These are phyloP conservation scores for Colletotrichum sp. DNA, from an alignment of 2,329 filamentous ascomycete species.

Conservation along the genomic window DNA sequence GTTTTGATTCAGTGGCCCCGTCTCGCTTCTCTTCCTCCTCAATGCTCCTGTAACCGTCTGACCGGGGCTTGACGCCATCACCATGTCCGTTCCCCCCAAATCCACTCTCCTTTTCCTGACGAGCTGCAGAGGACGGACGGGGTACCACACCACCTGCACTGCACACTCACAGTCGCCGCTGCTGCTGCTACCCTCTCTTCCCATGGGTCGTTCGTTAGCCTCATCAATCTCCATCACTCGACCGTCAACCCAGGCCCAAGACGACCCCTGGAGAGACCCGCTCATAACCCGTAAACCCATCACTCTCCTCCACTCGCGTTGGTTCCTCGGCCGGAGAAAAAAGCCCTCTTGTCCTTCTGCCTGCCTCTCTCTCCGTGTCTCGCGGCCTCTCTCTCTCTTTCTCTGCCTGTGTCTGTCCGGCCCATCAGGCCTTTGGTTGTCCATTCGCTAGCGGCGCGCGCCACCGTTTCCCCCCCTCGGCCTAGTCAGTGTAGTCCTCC, in stretches of 20 bases:
- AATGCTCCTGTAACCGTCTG: background rate
- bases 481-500: slow-evolving; percentile 2
- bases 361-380: background rate
- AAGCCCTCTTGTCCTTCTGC: background rate
- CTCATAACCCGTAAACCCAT: background rate
- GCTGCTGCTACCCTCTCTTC: background rate
- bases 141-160: background rate
- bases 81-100: background rate
- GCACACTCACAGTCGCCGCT: background rate
- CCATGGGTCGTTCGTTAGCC: background rate
- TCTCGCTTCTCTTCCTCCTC: background rate
- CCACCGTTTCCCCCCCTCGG: slow-evolving; percentile 15
- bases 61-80: slow-evolving; percentile 9
- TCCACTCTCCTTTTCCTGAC: background rate
- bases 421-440: background rate
- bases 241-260: background rate
- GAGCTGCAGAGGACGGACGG: background rate
- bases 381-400: background rate
- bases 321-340: slow-evolving; percentile 7
- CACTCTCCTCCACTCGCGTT: slow-evolving; percentile 14
- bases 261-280: background rate
- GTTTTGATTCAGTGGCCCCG: background rate
- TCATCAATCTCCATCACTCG: slow-evolving; percentile 4
- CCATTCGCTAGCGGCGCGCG: slow-evolving; percentile 14
- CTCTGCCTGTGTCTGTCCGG: background rate